Conservation (phyloP, 371 early-diverging fungal genomes). For the Mycotypha africana region DNA sequence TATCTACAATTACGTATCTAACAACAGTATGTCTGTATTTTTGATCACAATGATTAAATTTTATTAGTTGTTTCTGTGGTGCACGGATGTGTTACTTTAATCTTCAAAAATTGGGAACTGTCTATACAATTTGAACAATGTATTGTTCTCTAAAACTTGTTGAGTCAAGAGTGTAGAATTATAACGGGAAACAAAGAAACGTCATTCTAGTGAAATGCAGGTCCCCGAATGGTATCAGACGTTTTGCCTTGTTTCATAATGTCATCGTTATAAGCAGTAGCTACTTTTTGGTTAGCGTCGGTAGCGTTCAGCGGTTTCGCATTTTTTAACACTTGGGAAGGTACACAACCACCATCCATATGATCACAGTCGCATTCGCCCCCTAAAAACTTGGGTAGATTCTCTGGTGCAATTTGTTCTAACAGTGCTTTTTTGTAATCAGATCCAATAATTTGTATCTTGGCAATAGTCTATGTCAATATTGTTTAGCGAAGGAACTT, state of each 20-base stretch:
- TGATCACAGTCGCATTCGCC: slow-evolving; percentile 77
- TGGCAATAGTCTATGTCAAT: slow-evolving; percentile 52
- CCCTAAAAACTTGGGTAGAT: slow-evolving; percentile 72
- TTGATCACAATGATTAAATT: no score
- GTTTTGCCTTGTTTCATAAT: slow-evolving; percentile 35
- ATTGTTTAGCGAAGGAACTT: not conserved
- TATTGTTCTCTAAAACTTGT: no score
- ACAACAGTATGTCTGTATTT: no score
- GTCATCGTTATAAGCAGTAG: slow-evolving; percentile 24
- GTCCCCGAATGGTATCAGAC: slow-evolving; percentile 10
- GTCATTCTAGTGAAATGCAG: no score
- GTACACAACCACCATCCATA: slow-evolving; percentile 72
- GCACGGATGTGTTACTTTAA: no score
- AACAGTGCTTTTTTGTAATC: slow-evolving; percentile 61
- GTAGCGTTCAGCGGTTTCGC: slow-evolving; percentile 21
- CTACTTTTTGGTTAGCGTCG: slow-evolving; percentile 22
- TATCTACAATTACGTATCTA: no score
- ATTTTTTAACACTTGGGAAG: slow-evolving; percentile 48
- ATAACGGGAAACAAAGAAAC: no score
- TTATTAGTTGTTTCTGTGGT: no score
- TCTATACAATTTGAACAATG: no score
- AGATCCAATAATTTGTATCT: slow-evolving; percentile 73
- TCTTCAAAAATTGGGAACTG: no score
- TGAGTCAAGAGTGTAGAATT: no score
- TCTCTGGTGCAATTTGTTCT: slow-evolving; percentile 70